Conservation (phyloP, 192 early-diverging fungal species). For the Haplosporangium gracile region DNA sequence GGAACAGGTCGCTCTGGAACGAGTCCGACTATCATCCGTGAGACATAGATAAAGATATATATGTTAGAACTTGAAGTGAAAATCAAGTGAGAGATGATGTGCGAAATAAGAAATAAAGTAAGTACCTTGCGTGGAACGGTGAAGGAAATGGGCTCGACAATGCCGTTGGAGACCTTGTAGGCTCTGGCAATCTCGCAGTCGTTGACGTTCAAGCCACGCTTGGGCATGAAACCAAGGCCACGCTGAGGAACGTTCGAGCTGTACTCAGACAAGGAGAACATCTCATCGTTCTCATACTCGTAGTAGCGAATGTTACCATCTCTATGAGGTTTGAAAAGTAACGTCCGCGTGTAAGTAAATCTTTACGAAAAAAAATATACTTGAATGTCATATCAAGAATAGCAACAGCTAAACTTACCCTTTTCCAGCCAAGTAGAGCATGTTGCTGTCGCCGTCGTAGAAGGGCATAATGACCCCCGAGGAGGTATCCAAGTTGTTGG, state of each 20-base stretch:
- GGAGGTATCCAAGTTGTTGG: slow-evolving; percentile 88
- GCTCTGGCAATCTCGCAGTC: slow-evolving; percentile 94
- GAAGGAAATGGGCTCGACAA: slow-evolving; percentile 97
- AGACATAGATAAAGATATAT: not conserved
- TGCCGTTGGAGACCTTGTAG: slow-evolving; percentile 91
- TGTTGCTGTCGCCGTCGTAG: slow-evolving; percentile 91
- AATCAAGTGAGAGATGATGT: not conserved
- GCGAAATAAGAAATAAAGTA: not conserved
- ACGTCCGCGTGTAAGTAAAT: not conserved
- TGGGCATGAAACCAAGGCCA: slow-evolving; percentile 94
- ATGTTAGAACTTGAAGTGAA: not conserved
- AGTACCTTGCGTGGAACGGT: slow-evolving; percentile 93
- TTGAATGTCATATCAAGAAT: not conserved
- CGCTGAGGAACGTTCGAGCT: slow-evolving; percentile 93
- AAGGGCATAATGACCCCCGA: slow-evolving; percentile 97
- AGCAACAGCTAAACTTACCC: slow-evolving; percentile 54
- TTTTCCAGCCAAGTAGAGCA: slow-evolving; percentile 97
- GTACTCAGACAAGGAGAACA: slow-evolving; percentile 90
- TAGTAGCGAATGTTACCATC: slow-evolving; percentile 99
- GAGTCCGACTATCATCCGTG: slow-evolving; percentile 80
- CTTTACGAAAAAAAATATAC: not conserved
- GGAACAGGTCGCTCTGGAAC: slow-evolving; percentile 97
- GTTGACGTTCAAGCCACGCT: slow-evolving; percentile 87
- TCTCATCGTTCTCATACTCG: slow-evolving; percentile 95
- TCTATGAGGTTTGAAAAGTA: slow-evolving; percentile 58